Percentiles rank a stretch among this genome's conserved stretches.
These are phyloP conservation scores for Bidens hawaiensis DNA, from an alignment of 140 eudicot genomes.

Conservation along the genomic window DNA sequence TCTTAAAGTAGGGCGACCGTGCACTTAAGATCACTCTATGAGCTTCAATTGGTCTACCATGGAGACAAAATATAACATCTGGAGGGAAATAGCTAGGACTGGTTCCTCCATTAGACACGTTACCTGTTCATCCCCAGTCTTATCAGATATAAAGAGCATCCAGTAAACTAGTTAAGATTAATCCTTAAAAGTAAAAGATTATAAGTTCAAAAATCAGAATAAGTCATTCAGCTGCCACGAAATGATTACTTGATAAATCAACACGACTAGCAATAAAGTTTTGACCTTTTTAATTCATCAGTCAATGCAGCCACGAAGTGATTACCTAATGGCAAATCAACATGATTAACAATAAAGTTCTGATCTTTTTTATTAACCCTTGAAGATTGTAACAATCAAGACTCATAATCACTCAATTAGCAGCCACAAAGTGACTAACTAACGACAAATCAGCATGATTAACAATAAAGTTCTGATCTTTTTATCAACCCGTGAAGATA, in stretches of 20 bases:
- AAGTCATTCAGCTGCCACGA: too few relatives aligned
- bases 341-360: not conserved
- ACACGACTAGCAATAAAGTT: not conserved
- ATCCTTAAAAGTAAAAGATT: not conserved
- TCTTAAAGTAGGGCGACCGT: conserved; percentile 78
- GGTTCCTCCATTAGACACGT: conserved; percentile 52
- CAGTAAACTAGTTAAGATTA: too few relatives aligned
- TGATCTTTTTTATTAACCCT: not conserved
- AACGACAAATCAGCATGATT: not conserved
- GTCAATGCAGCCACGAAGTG: too few relatives aligned
- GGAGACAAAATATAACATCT: conserved; percentile 78
- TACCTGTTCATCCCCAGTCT: conserved; percentile 41
- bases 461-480: not conserved
- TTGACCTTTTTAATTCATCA: not conserved
- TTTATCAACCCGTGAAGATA: not conserved
- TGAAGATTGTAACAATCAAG: not conserved
- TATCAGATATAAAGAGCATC: conserved; percentile 7
- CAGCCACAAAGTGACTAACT: too few relatives aligned
- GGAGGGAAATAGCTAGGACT: conserved; percentile 63
- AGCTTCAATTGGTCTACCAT: conserved; percentile 94
- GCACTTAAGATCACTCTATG: conserved; percentile 89
- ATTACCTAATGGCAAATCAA: not conserved
- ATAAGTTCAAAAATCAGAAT: not conserved
- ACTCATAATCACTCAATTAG: not conserved
- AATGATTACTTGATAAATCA: too few relatives aligned